A percentile compares a stretch with the other conserved stretches of the same genome.
Evolutionary conservation across 495 filamentous ascomycete genomes (phyloP).

Genomic region (Hypoxylon fuscum): DNA sequence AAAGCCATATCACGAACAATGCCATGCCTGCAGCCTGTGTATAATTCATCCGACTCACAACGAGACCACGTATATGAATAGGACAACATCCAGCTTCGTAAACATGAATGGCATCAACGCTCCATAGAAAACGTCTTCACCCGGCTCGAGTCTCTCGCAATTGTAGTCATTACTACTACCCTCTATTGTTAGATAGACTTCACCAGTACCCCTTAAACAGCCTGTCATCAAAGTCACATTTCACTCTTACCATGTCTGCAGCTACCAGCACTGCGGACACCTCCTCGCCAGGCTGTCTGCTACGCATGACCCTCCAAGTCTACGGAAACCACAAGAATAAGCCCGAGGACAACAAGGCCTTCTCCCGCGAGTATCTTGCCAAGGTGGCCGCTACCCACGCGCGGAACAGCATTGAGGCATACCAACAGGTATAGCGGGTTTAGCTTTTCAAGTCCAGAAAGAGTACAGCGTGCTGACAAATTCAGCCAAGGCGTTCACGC

Average conservation of each 20-base stretch:
- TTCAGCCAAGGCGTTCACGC: neutral
- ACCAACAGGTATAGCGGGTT: constrained; percentile 12
- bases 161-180: too few species aligned
- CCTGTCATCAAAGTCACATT: neutral
- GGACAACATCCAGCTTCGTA: neutral
- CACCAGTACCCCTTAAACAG: too few species aligned
- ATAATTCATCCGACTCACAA: too few species aligned
- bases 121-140: neutral
- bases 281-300: constrained; percentile 5
- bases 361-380: constrained; percentile 11
- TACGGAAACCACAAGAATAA: constrained; percentile 13
- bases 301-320: constrained; percentile 13
- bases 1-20: too few species aligned
- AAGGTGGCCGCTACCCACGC: constrained; percentile 9
- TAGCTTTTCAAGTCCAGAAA: neutral
- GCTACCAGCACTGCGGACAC: neutral
- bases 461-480: neutral
- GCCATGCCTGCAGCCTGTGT: too few species aligned
- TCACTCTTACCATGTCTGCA: neutral
- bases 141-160: neutral
- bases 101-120: neutral
- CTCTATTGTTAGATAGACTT: too few species aligned
- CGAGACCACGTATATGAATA: neutral
- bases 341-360: constrained; percentile 5
- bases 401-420: constrained; percentile 14